A percentile compares a stretch with the other conserved stretches of the same genome.
Conservation (phyloP, 352 stramenopile genomes). For the Phytophthora palmivora region DNA sequence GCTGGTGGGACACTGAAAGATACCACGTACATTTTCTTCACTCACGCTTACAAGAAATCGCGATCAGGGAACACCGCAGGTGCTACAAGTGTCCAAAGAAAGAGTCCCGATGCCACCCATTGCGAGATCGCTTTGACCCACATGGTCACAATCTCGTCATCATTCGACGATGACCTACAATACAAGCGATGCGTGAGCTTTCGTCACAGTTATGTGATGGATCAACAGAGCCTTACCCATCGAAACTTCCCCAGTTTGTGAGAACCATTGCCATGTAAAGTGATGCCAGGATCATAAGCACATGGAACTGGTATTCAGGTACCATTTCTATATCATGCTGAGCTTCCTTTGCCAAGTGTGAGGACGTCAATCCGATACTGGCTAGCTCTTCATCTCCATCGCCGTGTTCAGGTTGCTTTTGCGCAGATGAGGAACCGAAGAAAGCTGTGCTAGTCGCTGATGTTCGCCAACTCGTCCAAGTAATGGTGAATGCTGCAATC, state of each 20-base stretch:
- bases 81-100: constrained; percentile 95
- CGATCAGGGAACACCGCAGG: constrained; percentile 92
- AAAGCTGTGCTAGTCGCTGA: constrained; percentile 69
- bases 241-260: constrained; percentile 75
- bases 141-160: constrained; percentile 88
- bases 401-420: constrained; percentile 21
- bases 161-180: constrained; percentile 41
- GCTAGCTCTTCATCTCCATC: constrained; percentile 39
- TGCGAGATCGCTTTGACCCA: constrained; percentile 95
- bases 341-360: constrained; percentile 20
- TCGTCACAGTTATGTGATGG: not conserved
- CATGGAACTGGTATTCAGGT: constrained; percentile 78
- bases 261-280: constrained; percentile 89
- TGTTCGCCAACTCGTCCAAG: constrained; percentile 75
- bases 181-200: constrained; percentile 6
- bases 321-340: constrained; percentile 28
- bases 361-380: constrained; percentile 32
- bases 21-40: not conserved
- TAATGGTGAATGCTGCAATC: constrained; percentile 65
- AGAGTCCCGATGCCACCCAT: constrained; percentile 92
- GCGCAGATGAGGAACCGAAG: constrained; percentile 48
- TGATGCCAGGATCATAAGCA: constrained; percentile 76
- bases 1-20: not conserved
- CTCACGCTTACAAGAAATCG: constrained; percentile 79
- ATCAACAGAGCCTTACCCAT: constrained; percentile 46